These are phyloP conservation scores for Diplodia intermedia DNA, from an alignment of 2,329 filamentous ascomycete genomes.

Conservation along the genomic window DNA sequence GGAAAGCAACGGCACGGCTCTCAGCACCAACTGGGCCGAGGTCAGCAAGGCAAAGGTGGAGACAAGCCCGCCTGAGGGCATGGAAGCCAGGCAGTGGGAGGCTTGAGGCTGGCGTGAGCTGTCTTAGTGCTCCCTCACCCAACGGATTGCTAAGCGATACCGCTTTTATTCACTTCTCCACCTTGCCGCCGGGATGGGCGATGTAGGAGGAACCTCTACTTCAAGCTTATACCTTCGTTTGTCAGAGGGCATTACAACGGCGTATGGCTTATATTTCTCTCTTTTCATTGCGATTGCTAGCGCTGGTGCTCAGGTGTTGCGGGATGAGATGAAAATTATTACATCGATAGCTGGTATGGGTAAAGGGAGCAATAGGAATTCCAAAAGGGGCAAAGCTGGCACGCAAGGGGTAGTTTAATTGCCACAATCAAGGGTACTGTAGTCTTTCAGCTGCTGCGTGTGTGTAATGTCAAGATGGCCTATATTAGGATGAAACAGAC, in stretches of 20 bases:
- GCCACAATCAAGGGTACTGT: too few species aligned
- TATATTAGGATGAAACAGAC: too few species aligned
- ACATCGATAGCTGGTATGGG: not conserved
- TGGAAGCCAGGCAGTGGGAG: constrained; percentile 72
- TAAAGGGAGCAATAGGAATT: not conserved
- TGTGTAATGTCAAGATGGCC: not conserved
- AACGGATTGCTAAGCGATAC: not conserved
- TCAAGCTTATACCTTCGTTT: not conserved
- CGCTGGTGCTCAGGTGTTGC: not conserved
- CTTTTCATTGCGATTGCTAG: too few species aligned
- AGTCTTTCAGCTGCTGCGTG: not conserved
- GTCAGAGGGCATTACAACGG: constrained; percentile 31
- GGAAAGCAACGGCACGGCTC: constrained; percentile 89
- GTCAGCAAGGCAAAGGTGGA: constrained; percentile 76
- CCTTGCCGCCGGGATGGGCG: not conserved
- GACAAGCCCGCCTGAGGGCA: constrained; percentile 76
- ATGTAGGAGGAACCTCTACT: too few species aligned
- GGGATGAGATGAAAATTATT: not conserved
- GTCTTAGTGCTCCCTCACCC: not conserved
- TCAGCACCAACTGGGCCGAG: constrained; percentile 92
- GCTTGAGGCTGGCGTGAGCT: not conserved
- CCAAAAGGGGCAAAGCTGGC: not conserved
- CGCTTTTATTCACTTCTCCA: too few species aligned
- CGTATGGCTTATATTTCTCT: constrained; percentile 7
- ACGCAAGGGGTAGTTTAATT: too few species aligned